phyloP scores from a whole-genome alignment of 345 rosid genomes.

The Cardiospermum halicacabum region DNA sequence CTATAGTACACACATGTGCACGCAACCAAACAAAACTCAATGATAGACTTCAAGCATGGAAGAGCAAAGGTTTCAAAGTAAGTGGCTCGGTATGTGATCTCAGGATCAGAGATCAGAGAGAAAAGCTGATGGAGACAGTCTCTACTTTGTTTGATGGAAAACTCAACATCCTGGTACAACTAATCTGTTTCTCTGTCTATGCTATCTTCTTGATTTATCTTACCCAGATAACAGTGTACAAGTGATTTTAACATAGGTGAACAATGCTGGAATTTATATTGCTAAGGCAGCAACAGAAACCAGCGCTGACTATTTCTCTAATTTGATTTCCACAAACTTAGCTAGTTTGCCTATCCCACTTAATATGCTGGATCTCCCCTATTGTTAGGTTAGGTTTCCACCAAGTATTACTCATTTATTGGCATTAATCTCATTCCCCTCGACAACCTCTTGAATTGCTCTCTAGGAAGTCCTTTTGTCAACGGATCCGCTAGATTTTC shows the following conservation, averaged over 20 bases:
- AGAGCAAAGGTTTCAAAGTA: constrained; percentile 37
- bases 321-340: constrained; percentile 32
- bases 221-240: not conserved
- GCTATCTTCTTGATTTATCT: not conserved
- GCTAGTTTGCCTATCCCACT: no score
- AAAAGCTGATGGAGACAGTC: constrained; percentile 39
- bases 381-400: no score
- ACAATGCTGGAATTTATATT: constrained; percentile 39
- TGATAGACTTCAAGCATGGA: constrained; percentile 32
- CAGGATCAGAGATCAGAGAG: constrained; percentile 28
- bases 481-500: no score
- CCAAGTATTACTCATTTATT: no score
- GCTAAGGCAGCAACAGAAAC: constrained; percentile 30
- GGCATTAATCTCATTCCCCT: no score
- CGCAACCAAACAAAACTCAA: constrained; percentile 1
- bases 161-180: constrained; percentile 55
- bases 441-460: no score
- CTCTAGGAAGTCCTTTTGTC: no score
- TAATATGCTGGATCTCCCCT: no score
- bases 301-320: constrained; percentile 28
- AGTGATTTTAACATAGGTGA: no score
- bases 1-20: constrained; percentile 10
- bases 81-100: constrained; percentile 59
- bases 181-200: not conserved
- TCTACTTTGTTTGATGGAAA: constrained; percentile 41